Evolutionary conservation across 2,329 filamentous ascomycete species (phyloP).

Genomic region (Colletotrichum sp.): DNA sequence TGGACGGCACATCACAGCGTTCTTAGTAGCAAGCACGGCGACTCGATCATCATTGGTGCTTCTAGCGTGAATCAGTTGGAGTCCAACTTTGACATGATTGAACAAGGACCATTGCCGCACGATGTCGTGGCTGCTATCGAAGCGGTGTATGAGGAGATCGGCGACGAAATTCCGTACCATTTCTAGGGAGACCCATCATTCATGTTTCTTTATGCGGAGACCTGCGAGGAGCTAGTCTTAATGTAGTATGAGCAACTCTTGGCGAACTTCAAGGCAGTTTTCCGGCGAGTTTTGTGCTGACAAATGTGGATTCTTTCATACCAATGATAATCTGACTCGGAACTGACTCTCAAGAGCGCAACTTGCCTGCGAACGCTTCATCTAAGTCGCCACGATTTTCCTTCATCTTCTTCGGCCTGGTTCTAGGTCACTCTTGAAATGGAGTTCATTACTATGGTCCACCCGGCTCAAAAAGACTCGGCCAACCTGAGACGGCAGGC

Average conservation of each 20-base stretch:
- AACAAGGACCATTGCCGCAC: conserved; percentile 43
- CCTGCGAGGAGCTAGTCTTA: background rate
- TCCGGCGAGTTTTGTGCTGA: background rate
- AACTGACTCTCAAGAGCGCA: background rate
- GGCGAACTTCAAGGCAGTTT: background rate
- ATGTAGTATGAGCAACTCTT: background rate
- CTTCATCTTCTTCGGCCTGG: background rate
- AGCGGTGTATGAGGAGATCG: background rate
- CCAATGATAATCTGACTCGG: background rate
- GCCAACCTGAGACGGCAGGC: background rate
- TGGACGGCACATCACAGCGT: conserved; percentile 43
- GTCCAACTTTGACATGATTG: conserved; percentile 36
- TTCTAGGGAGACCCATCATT: background rate
- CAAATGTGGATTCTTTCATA: background rate
- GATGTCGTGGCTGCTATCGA: conserved; percentile 31
- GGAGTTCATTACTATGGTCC: background rate
- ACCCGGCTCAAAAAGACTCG: background rate
- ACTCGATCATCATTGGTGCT: conserved; percentile 40
- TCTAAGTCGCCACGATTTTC: background rate
- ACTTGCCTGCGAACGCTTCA: background rate
- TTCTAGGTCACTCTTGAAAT: background rate
- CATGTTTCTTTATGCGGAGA: background rate
- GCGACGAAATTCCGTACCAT: background rate
- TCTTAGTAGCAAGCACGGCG: conserved; percentile 34
- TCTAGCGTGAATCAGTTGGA: conserved; percentile 39